Evolutionary conservation across 805 yeast genomes (phyloP), one percentile per base, ranked within the genome.

Genomic region (Wickerhamomyces bisporus): DNA sequence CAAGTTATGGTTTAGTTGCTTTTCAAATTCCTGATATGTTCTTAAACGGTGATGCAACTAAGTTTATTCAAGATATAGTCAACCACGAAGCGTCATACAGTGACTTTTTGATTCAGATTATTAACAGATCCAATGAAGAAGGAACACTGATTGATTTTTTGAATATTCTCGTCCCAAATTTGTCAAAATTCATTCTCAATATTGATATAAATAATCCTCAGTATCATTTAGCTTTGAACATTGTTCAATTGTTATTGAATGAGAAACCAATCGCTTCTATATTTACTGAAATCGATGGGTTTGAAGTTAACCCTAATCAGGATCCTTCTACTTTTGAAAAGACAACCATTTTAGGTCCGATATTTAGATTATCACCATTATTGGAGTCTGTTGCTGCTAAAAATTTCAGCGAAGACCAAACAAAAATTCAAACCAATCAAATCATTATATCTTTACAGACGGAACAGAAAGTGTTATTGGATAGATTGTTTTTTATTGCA

Each of bases 331-430:
- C 71, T 32, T 73, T 73, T 50, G 94, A 85, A 52, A 62, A 64
- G 13, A 65, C 68, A 18, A 76, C 95, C 0, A 59, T 86, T 14
- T 62, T 91, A 38, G 98, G 97, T 3, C 83, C 95, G 7, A 66
- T 87, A 23, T 71, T 86, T 38, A 68, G 80, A 40, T 61, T 87
- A 17, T 85, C 95, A 1, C 95, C 96, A 0, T 62, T 88, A 33
- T 70, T 75, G 33, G 68, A 71, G 3, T 60, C 68, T n/a, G 73
- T 77, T 0, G 57, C 70, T 0, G 50, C 64, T 14, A 75, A 72
- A 42, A 78, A 79, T 46, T 70, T 65, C 39, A 54, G 47, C 15
- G 44, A 45, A 5, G 60, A 55, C 4, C 39, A 54, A 20, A 58
- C 72, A 2, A 66, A 64, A 30, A 52, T 61, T 19, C 78, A 78